Base-by-base conservation (phyloP, 345 rosid genomes). In the Pseudoturritis turrita region DNA sequence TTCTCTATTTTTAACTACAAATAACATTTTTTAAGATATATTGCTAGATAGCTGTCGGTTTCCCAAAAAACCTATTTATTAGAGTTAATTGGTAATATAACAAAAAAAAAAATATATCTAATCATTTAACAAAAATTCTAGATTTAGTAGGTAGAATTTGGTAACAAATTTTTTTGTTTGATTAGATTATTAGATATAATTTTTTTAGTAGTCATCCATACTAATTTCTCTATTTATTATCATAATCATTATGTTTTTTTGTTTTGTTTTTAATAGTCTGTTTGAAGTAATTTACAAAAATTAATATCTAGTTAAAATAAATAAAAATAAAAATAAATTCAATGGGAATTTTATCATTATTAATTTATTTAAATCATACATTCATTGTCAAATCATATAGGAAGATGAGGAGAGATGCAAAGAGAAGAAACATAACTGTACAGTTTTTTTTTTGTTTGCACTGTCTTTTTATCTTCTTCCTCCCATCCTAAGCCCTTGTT, bases 381-480 rank as follows among this genome's bases (percentile, higher is more conserved):
- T 21, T 29, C 26, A 71, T 29, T 28, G 25, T 40, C 51, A 50
- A 41, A 50, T 18, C 41, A 57, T 15, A 56, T 10, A 21, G 18
- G 39, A 44, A 21, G 36, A 44, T 56, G 46, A 6, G 74, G 33
- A 36, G 58, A 47, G 39, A 58, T 58, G 2, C 58, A 58, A 36
- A 70, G 41, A 70, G 59, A 49, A 31, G 4, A 58, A 49, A 60
- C 29, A 13, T 26, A 49, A 37, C n/a, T 22, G 55, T 36, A 59
- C 49, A 50, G 2, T 2, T 61, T 2, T 61, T 71, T 51, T 19
- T 71, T 29, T 71, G 69, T 63, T 63, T 72, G 64, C 40, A 44
- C 39, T 63, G 50, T 64, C 36, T 11, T 63, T 53, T 21, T 3
- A 43, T 72, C 71, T 64, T 44, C 64, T 54, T 54, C 57, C 49